Percentiles rank a stretch among this genome's conserved stretches.
Conservation (phyloP, 1,284 basidiomycete species). For the Boletus smithii region DNA sequence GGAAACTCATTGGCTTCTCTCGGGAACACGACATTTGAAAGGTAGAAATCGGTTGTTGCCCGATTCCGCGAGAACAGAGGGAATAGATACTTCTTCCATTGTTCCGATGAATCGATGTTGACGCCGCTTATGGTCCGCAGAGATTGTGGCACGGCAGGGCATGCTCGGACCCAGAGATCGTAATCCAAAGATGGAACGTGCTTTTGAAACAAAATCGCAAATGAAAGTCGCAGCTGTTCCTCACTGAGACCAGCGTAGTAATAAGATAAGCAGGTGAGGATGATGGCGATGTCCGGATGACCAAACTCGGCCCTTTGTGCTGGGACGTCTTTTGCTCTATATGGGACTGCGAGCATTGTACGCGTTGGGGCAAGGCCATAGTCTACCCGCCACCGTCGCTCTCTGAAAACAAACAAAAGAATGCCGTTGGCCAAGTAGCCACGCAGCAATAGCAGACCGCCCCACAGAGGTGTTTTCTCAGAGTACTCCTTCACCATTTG, state of each 20-base stretch:
- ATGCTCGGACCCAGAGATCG: constrained; percentile 37
- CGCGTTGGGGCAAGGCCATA: no score
- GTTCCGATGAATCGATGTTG: constrained; percentile 41
- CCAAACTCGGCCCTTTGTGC: no score
- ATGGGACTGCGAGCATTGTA: no score
- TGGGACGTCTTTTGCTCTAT: no score
- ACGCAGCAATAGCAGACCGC: constrained; percentile 40
- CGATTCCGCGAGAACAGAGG: constrained; percentile 40
- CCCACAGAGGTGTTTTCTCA: constrained; percentile 26
- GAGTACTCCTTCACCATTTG: constrained; percentile 15
- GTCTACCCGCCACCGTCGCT: constrained; percentile 49
- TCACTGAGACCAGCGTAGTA: no score
- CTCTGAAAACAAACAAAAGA: constrained; percentile 38
- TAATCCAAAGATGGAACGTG: constrained; percentile 44
- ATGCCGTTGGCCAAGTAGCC: constrained; percentile 44
- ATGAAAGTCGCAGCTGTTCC: no score
- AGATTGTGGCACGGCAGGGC: constrained; percentile 24
- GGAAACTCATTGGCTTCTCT: no score
- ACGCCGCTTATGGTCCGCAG: constrained; percentile 37
- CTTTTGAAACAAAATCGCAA: no score
- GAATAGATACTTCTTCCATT: constrained; percentile 30
- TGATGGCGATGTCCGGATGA: no score
- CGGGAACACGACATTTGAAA: no score
- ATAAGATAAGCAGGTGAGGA: no score
- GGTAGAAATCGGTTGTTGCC: no score